These are phyloP conservation scores for Wickerhamomyces strasburgensis DNA, from an alignment of 805 yeast species.

Conservation along the genomic window DNA sequence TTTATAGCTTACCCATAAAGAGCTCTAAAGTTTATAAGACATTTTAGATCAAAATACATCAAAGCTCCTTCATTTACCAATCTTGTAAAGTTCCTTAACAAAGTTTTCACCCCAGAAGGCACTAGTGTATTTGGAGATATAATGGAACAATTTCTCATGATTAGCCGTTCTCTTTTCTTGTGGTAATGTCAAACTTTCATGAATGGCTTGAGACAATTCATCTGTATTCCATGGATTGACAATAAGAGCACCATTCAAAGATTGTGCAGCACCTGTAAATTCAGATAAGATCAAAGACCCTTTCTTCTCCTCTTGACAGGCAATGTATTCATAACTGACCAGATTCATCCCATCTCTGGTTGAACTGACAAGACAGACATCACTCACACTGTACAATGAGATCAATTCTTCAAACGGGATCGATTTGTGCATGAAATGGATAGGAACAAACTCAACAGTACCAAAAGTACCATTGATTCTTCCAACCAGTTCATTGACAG, in stretches of 20 bases:
- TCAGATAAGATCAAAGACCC: constrained; percentile 89
- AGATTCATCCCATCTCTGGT: constrained; percentile 99
- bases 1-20: too few species aligned
- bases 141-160: constrained; percentile 77
- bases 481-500: constrained; percentile 94
- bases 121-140: constrained; percentile 90
- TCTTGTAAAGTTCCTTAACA: constrained; percentile 72
- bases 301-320: constrained; percentile 81
- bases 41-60: too few species aligned
- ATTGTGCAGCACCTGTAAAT: constrained; percentile 99
- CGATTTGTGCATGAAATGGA: constrained; percentile 92
- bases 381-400: constrained; percentile 78
- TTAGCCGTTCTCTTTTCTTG: constrained; percentile 74
- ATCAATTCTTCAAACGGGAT: constrained; percentile 89
- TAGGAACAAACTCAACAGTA: constrained; percentile 95
- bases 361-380: constrained; percentile 87
- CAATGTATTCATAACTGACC: constrained; percentile 93
- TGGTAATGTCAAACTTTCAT: constrained; percentile 81
- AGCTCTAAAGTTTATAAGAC: too few species aligned
- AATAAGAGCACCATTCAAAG: constrained; percentile 86
- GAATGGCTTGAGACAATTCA: constrained; percentile 79
- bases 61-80: constrained; percentile 24
- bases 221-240: constrained; percentile 99
- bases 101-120: constrained; percentile 97
- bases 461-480: constrained; percentile 95